phyloP scores from a whole-genome alignment of 139 green algal species.

The Limnomonas spitsbergensis region DNA sequence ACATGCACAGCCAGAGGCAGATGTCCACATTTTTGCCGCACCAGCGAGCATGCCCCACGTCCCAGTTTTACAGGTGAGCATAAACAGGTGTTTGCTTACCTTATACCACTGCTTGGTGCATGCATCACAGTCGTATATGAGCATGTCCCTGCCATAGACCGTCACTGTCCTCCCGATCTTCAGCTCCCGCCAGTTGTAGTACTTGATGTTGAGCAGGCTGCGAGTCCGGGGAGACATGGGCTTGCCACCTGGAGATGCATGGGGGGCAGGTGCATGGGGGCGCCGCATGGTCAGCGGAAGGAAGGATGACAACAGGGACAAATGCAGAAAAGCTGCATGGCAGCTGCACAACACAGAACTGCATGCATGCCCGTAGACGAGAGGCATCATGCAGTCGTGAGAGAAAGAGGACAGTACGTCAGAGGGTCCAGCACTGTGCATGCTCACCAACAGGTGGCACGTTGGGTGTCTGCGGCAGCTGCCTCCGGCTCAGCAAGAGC shows the following conservation, averaged over 20 bases:
- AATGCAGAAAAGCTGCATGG: too few relatives aligned
- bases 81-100: too few relatives aligned
- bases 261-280: too few relatives aligned
- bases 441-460: slow-evolving; percentile 37
- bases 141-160: slow-evolving; percentile 65
- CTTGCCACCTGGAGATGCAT: slow-evolving; percentile 31
- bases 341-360: background rate
- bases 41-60: too few relatives aligned
- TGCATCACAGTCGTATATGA: slow-evolving; percentile 69
- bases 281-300: too few relatives aligned
- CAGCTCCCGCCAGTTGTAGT: slow-evolving; percentile 66
- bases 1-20: too few relatives aligned
- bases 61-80: too few relatives aligned
- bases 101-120: slow-evolving; percentile 69
- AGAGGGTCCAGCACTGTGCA: background rate
- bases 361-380: background rate
- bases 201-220: slow-evolving; percentile 21
- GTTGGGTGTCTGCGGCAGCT: slow-evolving; percentile 43
- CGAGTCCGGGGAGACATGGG: slow-evolving; percentile 36
- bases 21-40: too few relatives aligned
- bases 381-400: too few relatives aligned
- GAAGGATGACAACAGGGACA: too few relatives aligned
- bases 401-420: too few relatives aligned
- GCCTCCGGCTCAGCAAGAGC: slow-evolving; percentile 30
- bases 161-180: slow-evolving; percentile 58